Evolutionary conservation across 495 filamentous ascomycete species (phyloP).

Genomic region (Chaetomidium leptoderma): DNA sequence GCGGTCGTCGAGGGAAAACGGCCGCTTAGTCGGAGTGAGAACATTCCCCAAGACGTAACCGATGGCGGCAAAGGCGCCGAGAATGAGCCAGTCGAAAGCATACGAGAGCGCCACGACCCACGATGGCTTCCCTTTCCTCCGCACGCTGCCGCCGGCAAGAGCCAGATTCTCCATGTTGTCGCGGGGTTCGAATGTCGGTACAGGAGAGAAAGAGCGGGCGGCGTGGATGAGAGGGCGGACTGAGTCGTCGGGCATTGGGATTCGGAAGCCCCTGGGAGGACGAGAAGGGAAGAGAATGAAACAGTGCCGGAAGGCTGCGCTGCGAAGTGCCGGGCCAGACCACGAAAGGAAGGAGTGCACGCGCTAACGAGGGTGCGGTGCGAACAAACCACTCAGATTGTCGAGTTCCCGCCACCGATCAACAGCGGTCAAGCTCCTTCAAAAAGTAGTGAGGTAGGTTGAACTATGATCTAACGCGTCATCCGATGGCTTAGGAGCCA

Average conservation of each 20-base stretch:
- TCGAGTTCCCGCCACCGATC: neutral
- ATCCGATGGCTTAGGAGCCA: neutral
- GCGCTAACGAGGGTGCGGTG: neutral
- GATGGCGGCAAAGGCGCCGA: constrained; percentile 36
- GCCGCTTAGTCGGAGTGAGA: constrained; percentile 55
- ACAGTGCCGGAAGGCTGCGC: constrained; percentile 1
- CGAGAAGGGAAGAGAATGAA: constrained; percentile 1
- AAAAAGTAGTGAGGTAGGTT: neutral
- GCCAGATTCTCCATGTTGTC: constrained; percentile 25
- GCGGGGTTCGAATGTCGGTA: constrained; percentile 18
- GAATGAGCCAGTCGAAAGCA: constrained; percentile 46
- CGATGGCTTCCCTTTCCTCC: constrained; percentile 24
- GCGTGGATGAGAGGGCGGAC: constrained; percentile 27
- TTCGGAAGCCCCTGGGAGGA: constrained; percentile 6
- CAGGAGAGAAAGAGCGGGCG: constrained; percentile 23
- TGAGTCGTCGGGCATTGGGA: constrained; percentile 35
- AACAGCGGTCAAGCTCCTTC: neutral
- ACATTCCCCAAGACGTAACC: constrained; percentile 46
- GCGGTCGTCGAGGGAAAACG: constrained; percentile 45
- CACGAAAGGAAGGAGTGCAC: constrained; percentile 5
- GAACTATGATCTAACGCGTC: constrained; percentile 7
- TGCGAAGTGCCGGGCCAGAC: constrained; percentile 8
- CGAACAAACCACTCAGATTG: neutral
- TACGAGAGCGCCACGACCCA: constrained; percentile 41
- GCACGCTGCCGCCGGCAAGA: constrained; percentile 14